These are phyloP conservation scores for Kazachstania taianensis DNA, from an alignment of 805 yeast genomes.

Conservation along the genomic window DNA sequence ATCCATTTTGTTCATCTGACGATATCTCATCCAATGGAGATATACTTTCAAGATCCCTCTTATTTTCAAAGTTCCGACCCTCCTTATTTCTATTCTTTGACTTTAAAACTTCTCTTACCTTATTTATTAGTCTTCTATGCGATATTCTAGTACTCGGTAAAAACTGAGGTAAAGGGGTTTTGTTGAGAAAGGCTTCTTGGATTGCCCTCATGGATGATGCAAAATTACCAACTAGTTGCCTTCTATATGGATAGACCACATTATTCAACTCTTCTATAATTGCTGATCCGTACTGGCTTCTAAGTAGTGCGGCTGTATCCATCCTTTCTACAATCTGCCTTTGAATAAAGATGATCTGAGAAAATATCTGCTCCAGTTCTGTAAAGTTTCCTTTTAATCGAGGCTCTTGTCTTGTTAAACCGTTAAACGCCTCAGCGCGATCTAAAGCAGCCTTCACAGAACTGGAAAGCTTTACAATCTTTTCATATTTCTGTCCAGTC, in stretches of 20 bases:
- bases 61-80: not conserved
- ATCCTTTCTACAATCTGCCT: conserved; percentile 39
- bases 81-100: conserved; percentile 14
- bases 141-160: conserved; percentile 41
- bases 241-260: conserved; percentile 34
- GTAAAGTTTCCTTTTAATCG: conserved; percentile 38
- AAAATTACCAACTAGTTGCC: conserved; percentile 36
- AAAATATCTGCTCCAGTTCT: conserved; percentile 32
- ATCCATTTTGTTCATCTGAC: conserved; percentile 1
- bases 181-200: conserved; percentile 35
- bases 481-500: conserved; percentile 25
- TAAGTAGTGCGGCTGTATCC: conserved; percentile 35
- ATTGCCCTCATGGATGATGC: conserved; percentile 33
- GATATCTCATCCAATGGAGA: conserved; percentile 1
- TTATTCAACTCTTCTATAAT: conserved; percentile 35
- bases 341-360: conserved; percentile 36
- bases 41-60: not conserved
- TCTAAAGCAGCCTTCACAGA: conserved; percentile 32
- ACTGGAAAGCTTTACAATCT: conserved; percentile 28
- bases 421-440: conserved; percentile 34
- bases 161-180: conserved; percentile 41
- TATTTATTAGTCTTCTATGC: conserved; percentile 36
- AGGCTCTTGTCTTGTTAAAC: conserved; percentile 37
- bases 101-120: conserved; percentile 32
- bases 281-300: conserved; percentile 38